Evolutionary conservation across 371 early-diverging fungal genomes (phyloP).

Genomic region (Apophysomyces variabilis): DNA sequence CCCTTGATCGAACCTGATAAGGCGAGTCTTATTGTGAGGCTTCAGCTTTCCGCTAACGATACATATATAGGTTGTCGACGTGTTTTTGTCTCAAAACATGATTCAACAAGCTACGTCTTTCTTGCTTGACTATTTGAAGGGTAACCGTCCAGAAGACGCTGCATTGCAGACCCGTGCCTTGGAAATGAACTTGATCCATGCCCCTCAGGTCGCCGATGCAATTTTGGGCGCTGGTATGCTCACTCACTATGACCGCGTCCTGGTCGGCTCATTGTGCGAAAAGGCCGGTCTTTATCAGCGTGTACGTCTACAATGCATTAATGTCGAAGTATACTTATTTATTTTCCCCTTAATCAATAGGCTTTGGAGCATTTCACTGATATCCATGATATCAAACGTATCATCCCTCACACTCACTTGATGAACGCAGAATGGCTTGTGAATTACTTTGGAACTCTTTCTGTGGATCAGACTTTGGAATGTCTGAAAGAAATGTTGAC

Average conservation of each 20-base stretch:
- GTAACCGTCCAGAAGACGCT: slow-evolving; percentile 90
- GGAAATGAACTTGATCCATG: slow-evolving; percentile 97
- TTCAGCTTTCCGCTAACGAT: too few species aligned
- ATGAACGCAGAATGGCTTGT: slow-evolving; percentile 91
- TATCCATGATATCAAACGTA: slow-evolving; percentile 94
- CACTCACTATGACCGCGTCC: slow-evolving; percentile 90
- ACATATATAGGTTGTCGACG: slow-evolving; percentile 66
- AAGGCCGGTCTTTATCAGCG: slow-evolving; percentile 96
- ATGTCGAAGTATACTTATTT: not conserved
- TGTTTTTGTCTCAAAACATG: slow-evolving; percentile 90
- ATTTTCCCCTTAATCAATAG: slow-evolving; percentile 20
- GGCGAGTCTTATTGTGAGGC: slow-evolving; percentile 37
- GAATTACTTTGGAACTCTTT: slow-evolving; percentile 90
- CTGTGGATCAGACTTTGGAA: slow-evolving; percentile 92
- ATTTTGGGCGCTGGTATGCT: slow-evolving; percentile 95
- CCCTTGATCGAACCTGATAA: slow-evolving; percentile 87
- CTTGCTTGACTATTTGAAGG: slow-evolving; percentile 93
- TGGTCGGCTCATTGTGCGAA: slow-evolving; percentile 93
- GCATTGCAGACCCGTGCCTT: slow-evolving; percentile 92
- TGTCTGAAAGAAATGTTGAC: slow-evolving; percentile 90
- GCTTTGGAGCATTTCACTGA: slow-evolving; percentile 98
- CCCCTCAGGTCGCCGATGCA: slow-evolving; percentile 98
- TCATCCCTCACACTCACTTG: slow-evolving; percentile 86
- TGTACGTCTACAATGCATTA: slow-evolving; percentile 32
- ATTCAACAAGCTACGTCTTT: slow-evolving; percentile 96